These are phyloP conservation scores for Sporothrix inflata DNA, from an alignment of 2,329 filamentous ascomycete genomes.

Conservation along the genomic window DNA sequence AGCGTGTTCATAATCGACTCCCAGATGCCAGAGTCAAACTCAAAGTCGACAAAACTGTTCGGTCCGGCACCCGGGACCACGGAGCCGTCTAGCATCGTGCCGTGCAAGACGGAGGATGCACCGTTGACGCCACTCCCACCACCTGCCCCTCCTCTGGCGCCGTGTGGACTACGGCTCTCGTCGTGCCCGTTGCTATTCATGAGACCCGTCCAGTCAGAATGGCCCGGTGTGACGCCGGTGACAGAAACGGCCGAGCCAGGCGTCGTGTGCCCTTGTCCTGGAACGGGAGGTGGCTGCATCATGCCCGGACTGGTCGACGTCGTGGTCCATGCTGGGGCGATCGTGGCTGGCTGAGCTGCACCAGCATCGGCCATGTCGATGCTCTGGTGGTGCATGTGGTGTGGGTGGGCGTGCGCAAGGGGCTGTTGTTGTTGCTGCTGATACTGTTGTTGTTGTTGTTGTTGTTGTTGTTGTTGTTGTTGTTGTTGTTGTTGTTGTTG, in stretches of 20 bases:
- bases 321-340: neutral
- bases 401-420: neutral
- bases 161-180: neutral
- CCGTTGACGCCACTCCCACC: neutral
- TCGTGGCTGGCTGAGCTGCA: neutral
- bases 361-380: constrained; percentile 11
- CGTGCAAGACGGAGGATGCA: neutral
- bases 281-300: constrained; percentile 7
- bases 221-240: neutral
- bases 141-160: neutral
- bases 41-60: constrained; percentile 18
- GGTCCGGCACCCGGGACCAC: neutral
- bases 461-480: constrained; percentile 12
- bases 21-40: constrained; percentile 27
- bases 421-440: neutral
- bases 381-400: constrained; percentile 12
- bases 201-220: constrained; percentile 18
- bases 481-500: neutral
- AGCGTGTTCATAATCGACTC: constrained; percentile 28
- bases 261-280: neutral
- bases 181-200: neutral
- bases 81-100: neutral
- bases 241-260: neutral
- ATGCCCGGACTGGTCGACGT: constrained; percentile 5
- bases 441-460: neutral